Evolutionary conservation across 768 basidiomycete species (phyloP), one percentile per base, ranked within the genome.

Genomic region (Serpula lacrymans): DNA sequence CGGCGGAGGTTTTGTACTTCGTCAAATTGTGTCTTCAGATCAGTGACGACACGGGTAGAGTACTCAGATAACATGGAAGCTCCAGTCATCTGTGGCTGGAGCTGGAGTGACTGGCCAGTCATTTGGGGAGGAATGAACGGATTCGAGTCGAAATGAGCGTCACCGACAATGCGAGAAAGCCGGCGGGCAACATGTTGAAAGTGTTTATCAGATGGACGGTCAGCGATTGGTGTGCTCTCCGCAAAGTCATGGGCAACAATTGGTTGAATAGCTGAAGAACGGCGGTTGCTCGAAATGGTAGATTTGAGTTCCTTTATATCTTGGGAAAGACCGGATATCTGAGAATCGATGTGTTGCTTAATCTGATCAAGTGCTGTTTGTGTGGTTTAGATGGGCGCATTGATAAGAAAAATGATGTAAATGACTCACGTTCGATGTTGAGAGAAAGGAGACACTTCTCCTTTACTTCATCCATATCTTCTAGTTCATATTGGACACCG

Each of bases 341-440:
- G 93, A 2, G 80, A 55, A 55, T 99, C 95, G 50, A 99, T 94
- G 58, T 99, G 95, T 55, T 97, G 92, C 59, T 95, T 97, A 62
- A 99, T 95, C 60, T 98, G 95, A 63, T 99, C 94, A 40, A 98
- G 82, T 17, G 92, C 95, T 99, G 52, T 14, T n/a, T n/a, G n/a
- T n/a, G n/a, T n/a, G n/a, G n/a, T n/a, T n/a, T n/a, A 27, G 6
- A 38, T 26, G 18, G 5, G 38, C 8, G 12, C 11, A 26, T 31
- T 50, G 11, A 32, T 24, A n/a, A 43, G 32, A 47, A 32, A 28
- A 37, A 46, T 35, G 33, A n/a, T 14, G 31, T 31, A 9, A 17
- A 13, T 14, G 9, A 80, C 94, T 64, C 63, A 97, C 95, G 89
- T 75, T 98, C 95, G 44, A 99, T 93, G 51, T 97, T 96, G 34